A percentile compares a stretch with the other conserved stretches of the same genome.
These are phyloP conservation scores for Tripterygium wilfordii DNA, from an alignment of 177 flowering plant genomes.

Conservation along the genomic window DNA sequence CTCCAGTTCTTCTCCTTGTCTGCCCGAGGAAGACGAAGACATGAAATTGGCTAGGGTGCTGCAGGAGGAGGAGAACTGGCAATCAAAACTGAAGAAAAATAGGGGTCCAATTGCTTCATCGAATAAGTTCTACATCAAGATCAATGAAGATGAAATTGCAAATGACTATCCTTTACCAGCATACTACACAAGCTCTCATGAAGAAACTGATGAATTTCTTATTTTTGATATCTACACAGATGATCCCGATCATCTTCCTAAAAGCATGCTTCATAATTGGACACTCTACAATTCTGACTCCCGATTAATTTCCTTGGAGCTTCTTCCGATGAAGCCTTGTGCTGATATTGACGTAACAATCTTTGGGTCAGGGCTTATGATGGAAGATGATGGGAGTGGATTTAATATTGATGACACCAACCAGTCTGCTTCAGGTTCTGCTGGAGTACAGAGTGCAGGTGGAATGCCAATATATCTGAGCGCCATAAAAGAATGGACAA, in stretches of 20 bases:
- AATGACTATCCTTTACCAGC: constrained; percentile 92
- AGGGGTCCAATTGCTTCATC: constrained; percentile 25
- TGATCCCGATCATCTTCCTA: constrained; percentile 56
- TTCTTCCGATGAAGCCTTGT: constrained; percentile 86
- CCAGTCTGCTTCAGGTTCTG: constrained; percentile 41
- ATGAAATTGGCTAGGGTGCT: constrained; percentile 57
- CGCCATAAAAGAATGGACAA: constrained; percentile 95
- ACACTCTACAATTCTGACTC: constrained; percentile 87
- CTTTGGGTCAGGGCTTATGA: constrained; percentile 88
- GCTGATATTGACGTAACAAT: constrained; percentile 81
- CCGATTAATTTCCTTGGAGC: constrained; percentile 79
- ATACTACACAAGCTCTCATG: constrained; percentile 48
- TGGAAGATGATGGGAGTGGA: constrained; percentile 75
- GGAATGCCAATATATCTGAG: constrained; percentile 89
- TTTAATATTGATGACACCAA: constrained; percentile 53
- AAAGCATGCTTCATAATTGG: constrained; percentile 90
- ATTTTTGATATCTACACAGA: constrained; percentile 49
- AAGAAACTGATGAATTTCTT: constrained; percentile 79
- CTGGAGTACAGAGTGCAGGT: constrained; percentile 33
- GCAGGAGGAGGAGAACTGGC: constrained; percentile 80
- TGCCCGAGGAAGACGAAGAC: constrained; percentile 58
- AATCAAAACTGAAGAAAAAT: constrained; percentile 48
- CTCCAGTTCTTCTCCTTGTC: constrained; percentile 10
- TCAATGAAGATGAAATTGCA: constrained; percentile 94
- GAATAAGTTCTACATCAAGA: constrained; percentile 64